Conservation (phyloP, 2,329 filamentous ascomycete species). For the Alternaria solani region DNA sequence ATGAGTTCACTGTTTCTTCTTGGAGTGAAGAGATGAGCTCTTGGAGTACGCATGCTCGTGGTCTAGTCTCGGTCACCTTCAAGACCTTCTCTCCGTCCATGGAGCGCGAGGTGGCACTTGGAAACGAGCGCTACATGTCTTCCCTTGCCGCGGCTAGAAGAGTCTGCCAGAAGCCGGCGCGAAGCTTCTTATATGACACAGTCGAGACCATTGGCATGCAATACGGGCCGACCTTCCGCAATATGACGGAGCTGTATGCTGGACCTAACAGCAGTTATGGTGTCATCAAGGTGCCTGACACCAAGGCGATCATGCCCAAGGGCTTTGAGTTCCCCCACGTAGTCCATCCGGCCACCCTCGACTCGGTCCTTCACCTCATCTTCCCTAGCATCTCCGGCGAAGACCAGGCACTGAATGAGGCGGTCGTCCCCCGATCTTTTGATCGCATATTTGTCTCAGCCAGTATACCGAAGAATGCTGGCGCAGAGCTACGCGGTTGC, state of each 20-base stretch:
- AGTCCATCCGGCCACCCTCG: conserved; percentile 14
- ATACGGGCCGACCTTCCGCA: conserved; percentile 18
- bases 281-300: conserved; percentile 11
- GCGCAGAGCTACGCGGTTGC: conserved; percentile 9
- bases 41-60: conserved; percentile 12
- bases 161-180: conserved; percentile 7
- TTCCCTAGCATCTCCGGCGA: conserved; percentile 19
- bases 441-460: conserved; percentile 12
- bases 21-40: conserved; percentile 11
- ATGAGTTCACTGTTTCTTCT: conserved; percentile 12
- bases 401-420: conserved; percentile 18
- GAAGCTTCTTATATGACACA: conserved; percentile 16
- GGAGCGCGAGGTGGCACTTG: conserved; percentile 5
- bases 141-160: background rate
- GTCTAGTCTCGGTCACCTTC: conserved; percentile 6
- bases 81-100: conserved; percentile 8
- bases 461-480: background rate
- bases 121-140: conserved; percentile 3
- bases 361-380: conserved; percentile 10
- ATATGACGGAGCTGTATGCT: conserved; percentile 24
- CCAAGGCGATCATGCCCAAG: conserved; percentile 9
- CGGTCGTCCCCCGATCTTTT: conserved; percentile 7
- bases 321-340: conserved; percentile 7
- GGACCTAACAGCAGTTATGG: conserved; percentile 1
- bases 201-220: conserved; percentile 14